Conservation (phyloP, 2,329 filamentous ascomycete species). For the Trichoderma afroharzianum region DNA sequence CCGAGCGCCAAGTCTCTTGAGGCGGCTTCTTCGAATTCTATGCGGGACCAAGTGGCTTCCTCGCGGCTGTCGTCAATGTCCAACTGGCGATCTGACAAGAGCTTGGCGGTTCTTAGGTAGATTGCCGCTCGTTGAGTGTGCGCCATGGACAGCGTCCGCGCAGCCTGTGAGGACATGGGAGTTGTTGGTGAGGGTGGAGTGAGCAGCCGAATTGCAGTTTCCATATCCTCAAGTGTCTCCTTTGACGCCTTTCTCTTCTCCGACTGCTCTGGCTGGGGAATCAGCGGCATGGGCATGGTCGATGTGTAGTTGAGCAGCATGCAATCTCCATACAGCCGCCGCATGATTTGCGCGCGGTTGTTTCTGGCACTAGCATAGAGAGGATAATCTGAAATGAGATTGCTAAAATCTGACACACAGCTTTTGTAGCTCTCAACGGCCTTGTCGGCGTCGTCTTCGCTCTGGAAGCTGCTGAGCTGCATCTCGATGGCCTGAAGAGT, state of each 20-base stretch:
- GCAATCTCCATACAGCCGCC: constrained; percentile 60
- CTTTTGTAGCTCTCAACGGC: constrained; percentile 44
- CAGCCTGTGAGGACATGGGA: constrained; percentile 60
- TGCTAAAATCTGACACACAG: constrained; percentile 48
- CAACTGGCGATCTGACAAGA: constrained; percentile 36
- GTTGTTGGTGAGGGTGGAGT: constrained; percentile 49
- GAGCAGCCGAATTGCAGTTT: constrained; percentile 55
- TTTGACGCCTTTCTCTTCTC: constrained; percentile 40
- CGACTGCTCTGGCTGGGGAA: constrained; percentile 33
- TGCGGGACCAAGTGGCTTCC: constrained; percentile 48
- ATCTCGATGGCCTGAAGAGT: constrained; percentile 54
- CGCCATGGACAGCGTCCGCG: constrained; percentile 63
- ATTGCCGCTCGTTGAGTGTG: constrained; percentile 69
- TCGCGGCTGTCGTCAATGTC: constrained; percentile 38
- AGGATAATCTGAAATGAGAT: constrained; percentile 56
- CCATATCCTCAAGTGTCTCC: constrained; percentile 50
- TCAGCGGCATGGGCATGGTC: constrained; percentile 39
- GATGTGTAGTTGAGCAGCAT: constrained; percentile 45
- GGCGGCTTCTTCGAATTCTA: constrained; percentile 60
- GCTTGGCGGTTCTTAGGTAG: constrained; percentile 57
- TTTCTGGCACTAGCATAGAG: constrained; percentile 70
- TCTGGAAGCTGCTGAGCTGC: constrained; percentile 43
- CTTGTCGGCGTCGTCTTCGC: constrained; percentile 33
- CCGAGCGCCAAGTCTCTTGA: constrained; percentile 61
- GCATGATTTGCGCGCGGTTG: constrained; percentile 67